Evolutionary conservation across 2,329 filamentous ascomycete species (phyloP).

Genomic region (Endoconidiophora laricicola): DNA sequence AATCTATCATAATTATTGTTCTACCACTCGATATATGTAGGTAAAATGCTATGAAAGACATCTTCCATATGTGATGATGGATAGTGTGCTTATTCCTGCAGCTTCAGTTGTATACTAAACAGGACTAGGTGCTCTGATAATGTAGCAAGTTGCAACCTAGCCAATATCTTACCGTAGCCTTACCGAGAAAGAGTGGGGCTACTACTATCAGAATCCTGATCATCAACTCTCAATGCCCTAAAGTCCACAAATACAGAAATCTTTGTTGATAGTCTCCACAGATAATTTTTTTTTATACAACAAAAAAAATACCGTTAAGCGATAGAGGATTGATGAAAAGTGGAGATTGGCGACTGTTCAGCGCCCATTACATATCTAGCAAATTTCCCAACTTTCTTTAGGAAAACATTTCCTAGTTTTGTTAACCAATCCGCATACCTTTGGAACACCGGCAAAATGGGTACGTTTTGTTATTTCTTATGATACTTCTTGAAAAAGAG

Average conservation of each 20-base stretch:
- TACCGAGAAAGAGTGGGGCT: neutral
- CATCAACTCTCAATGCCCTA: conserved; percentile 8
- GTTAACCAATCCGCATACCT: conserved; percentile 11
- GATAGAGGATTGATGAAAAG: too few relatives aligned
- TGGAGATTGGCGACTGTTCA: too few relatives aligned
- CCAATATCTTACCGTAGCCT: neutral
- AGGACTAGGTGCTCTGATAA: neutral
- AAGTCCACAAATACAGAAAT: conserved; percentile 10
- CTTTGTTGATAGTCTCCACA: neutral
- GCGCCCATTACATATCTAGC: neutral
- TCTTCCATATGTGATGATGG: too few relatives aligned
- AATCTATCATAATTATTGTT: too few relatives aligned
- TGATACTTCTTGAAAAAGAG: conserved; percentile 11
- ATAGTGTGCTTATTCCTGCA: too few relatives aligned
- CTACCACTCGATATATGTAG: too few relatives aligned
- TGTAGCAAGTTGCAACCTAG: neutral
- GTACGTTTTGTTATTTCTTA: conserved; percentile 12
- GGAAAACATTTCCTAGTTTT: neutral
- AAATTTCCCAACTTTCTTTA: conserved; percentile 1
- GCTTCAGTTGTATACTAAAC: neutral
- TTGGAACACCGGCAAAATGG: conserved; percentile 13
- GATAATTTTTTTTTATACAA: neutral
- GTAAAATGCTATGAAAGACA: too few relatives aligned
- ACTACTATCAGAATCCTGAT: neutral
- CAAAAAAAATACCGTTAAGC: neutral